phyloP scores from a whole-genome alignment of 1,284 basidiomycete genomes.

The Xerocomus amazonicus region DNA sequence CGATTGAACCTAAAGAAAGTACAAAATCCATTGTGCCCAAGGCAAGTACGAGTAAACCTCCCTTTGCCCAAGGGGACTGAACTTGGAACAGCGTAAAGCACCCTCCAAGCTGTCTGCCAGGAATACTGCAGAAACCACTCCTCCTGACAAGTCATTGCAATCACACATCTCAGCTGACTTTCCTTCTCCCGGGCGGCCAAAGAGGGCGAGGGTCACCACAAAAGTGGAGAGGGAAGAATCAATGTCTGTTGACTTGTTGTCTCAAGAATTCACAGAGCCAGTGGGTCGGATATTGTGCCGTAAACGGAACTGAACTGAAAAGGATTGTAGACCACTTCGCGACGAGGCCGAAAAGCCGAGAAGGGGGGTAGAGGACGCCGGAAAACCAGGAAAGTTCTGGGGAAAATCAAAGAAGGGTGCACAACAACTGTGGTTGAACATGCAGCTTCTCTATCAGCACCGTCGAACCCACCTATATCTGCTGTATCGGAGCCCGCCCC shows the following conservation, averaged over 20 bases:
- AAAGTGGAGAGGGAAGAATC: constrained; percentile 31
- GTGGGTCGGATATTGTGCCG: constrained; percentile 18
- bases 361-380: constrained; percentile 23
- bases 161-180: constrained; percentile 18
- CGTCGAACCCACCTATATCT: constrained; percentile 17
- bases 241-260: constrained; percentile 5
- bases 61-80: constrained; percentile 2
- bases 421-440: constrained; percentile 1
- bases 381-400: constrained; percentile 16
- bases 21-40: constrained; percentile 18
- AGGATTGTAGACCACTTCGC: constrained; percentile 10
- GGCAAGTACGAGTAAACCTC: constrained; percentile 6
- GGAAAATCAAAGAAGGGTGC: constrained; percentile 15
- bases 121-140: constrained; percentile 18
- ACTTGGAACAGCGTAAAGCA: constrained; percentile 28
- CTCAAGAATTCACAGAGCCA: constrained; percentile 3
- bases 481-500: constrained; percentile 13
- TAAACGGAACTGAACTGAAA: constrained; percentile 6
- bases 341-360: constrained; percentile 13
- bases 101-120: constrained; percentile 17
- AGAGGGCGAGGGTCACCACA: constrained; percentile 26
- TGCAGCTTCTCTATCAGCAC: constrained; percentile 13
- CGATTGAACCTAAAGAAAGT: constrained; percentile 18
- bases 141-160: constrained; percentile 10
- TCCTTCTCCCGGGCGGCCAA: constrained; percentile 28